Evolutionary conservation across 2,329 filamentous ascomycete species (phyloP).

Genomic region (Ophiocordyceps sinensis): DNA sequence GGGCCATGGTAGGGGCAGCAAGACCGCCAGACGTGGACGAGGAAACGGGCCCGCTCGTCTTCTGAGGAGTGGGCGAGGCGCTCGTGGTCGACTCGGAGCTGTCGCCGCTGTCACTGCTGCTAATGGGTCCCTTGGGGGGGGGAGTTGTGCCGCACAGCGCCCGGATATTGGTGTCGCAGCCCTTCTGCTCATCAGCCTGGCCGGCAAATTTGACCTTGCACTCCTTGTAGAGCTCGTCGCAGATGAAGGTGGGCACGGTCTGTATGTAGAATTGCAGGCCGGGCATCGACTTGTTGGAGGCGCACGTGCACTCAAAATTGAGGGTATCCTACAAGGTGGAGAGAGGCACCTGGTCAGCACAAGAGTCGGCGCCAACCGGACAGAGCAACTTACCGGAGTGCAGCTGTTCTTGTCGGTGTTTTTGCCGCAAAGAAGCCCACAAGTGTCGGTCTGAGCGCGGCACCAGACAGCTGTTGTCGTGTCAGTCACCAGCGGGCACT

Average conservation of each 20-base stretch:
- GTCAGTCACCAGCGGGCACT: neutral
- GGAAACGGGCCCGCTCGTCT: conserved; percentile 16
- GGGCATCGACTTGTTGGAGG: conserved; percentile 30
- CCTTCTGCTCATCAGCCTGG: conserved; percentile 26
- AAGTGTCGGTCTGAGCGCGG: conserved; percentile 33
- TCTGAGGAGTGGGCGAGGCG: conserved; percentile 9
- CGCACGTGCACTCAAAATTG: conserved; percentile 33
- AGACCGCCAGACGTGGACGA: conserved; percentile 13
- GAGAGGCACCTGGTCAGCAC: conserved; percentile 1
- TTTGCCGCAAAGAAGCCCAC: conserved; percentile 29
- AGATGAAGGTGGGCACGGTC: conserved; percentile 39
- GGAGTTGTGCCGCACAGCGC: conserved; percentile 27
- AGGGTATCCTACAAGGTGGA: conserved; percentile 20
- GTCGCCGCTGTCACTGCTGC: conserved; percentile 6
- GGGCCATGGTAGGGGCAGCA: conserved; percentile 27
- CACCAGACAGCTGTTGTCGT: conserved; percentile 32
- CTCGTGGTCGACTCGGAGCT: conserved; percentile 11
- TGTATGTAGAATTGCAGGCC: conserved; percentile 38
- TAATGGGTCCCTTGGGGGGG: conserved; percentile 19
- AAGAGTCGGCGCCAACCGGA: neutral
- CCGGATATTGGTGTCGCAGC: conserved; percentile 32
- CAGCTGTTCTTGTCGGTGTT: conserved; percentile 28
- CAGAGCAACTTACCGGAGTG: conserved; percentile 23
- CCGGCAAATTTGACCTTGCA: conserved; percentile 30
- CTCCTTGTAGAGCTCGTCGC: conserved; percentile 29